A percentile compares a stretch with the other conserved stretches of the same genome.
phyloP scores from a whole-genome alignment of 495 filamentous ascomycete genomes.

The Clohesyomyces aquaticus region DNA sequence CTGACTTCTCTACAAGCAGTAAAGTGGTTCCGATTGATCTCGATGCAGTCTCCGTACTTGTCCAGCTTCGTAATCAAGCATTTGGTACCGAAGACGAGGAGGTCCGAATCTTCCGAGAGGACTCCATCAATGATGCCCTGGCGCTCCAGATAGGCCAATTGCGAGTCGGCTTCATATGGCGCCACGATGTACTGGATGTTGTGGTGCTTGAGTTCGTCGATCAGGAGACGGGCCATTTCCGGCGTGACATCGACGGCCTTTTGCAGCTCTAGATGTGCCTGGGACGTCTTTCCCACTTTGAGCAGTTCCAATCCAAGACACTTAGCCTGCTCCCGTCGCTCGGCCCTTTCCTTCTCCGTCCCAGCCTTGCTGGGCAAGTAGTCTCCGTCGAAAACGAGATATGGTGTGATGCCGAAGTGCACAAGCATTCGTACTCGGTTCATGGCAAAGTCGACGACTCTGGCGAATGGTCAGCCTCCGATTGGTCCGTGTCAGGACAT shows the following conservation, averaged over 20 bases:
- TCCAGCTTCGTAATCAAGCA: constrained; percentile 91
- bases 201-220: constrained; percentile 83
- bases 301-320: constrained; percentile 76
- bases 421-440: constrained; percentile 89
- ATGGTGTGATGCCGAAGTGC: constrained; percentile 89
- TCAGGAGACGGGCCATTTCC: constrained; percentile 88
- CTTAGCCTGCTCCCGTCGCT: constrained; percentile 72
- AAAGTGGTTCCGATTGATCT: constrained; percentile 87
- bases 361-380: constrained; percentile 91
- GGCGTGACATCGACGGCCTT: constrained; percentile 97
- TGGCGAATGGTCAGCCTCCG: constrained; percentile 45
- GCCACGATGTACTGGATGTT: constrained; percentile 88
- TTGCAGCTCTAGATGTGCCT: constrained; percentile 85
- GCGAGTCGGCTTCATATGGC: constrained; percentile 96
- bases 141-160: constrained; percentile 90
- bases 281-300: constrained; percentile 73
- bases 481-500: constrained; percentile 11
- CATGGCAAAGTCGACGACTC: constrained; percentile 91
- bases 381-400: constrained; percentile 94
- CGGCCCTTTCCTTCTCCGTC: constrained; percentile 76
- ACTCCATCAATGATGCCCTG: constrained; percentile 82
- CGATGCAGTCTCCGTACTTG: constrained; percentile 87
- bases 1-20: constrained; percentile 84
- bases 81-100: constrained; percentile 92
- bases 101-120: constrained; percentile 94